phyloP scores from a whole-genome alignment of 192 early-diverging fungal species.

The Backusella sp. region DNA sequence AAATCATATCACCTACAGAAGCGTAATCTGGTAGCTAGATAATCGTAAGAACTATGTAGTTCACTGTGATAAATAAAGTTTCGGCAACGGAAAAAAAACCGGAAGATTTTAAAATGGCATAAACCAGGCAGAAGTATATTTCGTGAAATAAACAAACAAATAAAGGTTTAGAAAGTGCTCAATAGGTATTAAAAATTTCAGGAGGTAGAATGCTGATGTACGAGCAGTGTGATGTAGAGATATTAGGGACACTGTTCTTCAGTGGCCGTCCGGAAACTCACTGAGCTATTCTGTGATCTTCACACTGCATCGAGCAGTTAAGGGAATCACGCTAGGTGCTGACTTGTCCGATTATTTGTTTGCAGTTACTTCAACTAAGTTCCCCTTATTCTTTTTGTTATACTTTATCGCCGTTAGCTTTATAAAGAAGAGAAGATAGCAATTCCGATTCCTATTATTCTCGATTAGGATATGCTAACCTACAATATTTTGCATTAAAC shows the following conservation, averaged over 20 bases:
- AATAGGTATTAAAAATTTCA: neutral
- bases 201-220: neutral
- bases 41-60: neutral
- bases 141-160: neutral
- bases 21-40: neutral
- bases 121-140: neutral
- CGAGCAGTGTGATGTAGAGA: neutral
- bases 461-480: neutral
- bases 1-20: neutral
- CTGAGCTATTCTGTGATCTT: neutral
- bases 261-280: neutral
- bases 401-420: neutral
- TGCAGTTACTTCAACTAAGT: neutral
- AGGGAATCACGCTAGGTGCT: neutral
- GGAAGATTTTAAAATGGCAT: neutral
- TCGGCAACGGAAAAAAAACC: neutral
- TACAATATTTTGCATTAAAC: neutral
- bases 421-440: neutral
- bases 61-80: neutral
- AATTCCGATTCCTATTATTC: conserved; percentile 2
- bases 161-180: neutral
- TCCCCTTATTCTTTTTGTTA: neutral
- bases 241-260: neutral
- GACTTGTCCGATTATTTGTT: neutral
- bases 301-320: neutral